phyloP scores from a whole-genome alignment of 148 eudicot species.

The Polygonum aviculare region DNA sequence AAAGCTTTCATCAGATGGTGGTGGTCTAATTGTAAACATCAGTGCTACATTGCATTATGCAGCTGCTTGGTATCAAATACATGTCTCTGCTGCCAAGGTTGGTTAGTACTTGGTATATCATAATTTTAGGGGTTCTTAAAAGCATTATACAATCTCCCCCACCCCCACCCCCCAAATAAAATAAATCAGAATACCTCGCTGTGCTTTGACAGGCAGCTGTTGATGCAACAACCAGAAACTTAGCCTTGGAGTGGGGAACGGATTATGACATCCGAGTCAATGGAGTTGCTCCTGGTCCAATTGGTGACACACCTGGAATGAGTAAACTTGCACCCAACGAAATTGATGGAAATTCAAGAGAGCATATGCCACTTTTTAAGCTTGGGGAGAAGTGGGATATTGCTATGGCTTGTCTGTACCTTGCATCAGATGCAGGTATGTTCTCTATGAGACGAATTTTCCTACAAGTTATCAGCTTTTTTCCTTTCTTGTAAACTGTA shows the following conservation, averaged over 20 bases:
- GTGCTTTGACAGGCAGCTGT: slow-evolving; percentile 64
- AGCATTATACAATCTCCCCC: no score
- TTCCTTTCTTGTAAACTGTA: no score
- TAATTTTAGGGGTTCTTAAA: no score
- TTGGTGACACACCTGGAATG: slow-evolving; percentile 84
- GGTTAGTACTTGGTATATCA: slow-evolving; percentile 1
- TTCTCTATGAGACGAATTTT: not conserved
- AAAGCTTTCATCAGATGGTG: slow-evolving; percentile 44
- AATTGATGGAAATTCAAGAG: slow-evolving; percentile 41
- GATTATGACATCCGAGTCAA: slow-evolving; percentile 92
- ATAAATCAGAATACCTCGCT: no score
- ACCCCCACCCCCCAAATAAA: no score
- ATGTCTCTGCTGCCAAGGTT: slow-evolving; percentile 98
- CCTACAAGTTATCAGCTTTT: no score
- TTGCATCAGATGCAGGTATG: slow-evolving; percentile 85
- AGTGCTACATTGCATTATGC: slow-evolving; percentile 98
- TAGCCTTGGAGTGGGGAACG: slow-evolving; percentile 99
- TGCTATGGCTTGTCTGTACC: slow-evolving; percentile 89
- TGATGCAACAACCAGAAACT: slow-evolving; percentile 87
- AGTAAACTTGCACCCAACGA: slow-evolving; percentile 81
- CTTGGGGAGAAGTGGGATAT: slow-evolving; percentile 96
- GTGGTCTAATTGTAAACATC: slow-evolving; percentile 75
- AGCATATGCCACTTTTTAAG: slow-evolving; percentile 63
- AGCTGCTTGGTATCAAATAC: slow-evolving; percentile 94
- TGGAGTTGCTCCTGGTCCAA: slow-evolving; percentile 97